Evolutionary conservation across 768 basidiomycete species (phyloP), one percentile per base, ranked within the genome.

Genomic region (Amanita rubescens): DNA sequence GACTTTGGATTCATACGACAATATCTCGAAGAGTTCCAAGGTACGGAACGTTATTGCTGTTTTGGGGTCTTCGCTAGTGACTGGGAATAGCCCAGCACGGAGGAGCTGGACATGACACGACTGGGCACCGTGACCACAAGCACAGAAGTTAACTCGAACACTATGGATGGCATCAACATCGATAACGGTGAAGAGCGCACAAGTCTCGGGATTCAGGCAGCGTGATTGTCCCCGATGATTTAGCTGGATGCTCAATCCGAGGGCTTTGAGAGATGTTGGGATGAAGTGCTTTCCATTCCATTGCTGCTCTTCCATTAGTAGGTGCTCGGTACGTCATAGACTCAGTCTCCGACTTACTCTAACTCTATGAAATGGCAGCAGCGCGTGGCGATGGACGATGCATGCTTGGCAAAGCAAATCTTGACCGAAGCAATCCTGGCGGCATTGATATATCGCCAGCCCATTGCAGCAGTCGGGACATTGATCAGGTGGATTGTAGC

Each of bases 81-180:
- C 60, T 24, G 59, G 58, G 48, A 42, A 50, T 12, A 61, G 15
- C 0, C 30, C 24, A 34, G 32, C 45, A 9, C 54, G 57, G 0
- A 69, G 54, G 0, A 69, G 57, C 30, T 69, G 63, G 19, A 42
- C 53, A 11, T 50, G 37, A 22, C 38, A 39, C 14, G 34, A 38
- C n/a, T 55, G 35, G 8, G 10, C 11, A 14, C 48, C 38, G 1
- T 34, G 43, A 33, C 47, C 35, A 22, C 63, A 64, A 1, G 49
- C 51, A 54, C 63, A 64, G 35, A 55, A 64, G 19, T 57, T 54
- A n/a, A 64, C 20, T 0, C 32, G 49, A 32, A 64, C 49, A 12
- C 44, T 48, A 22, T 62, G 59, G 19, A 64, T 45, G 1, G 50
- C 43, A 47, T 58, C 55, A 15, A 45, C 49, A 19, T 60, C 54